These are phyloP conservation scores for Capronia coronata DNA, from an alignment of 2,329 filamentous ascomycete genomes.

Conservation along the genomic window DNA sequence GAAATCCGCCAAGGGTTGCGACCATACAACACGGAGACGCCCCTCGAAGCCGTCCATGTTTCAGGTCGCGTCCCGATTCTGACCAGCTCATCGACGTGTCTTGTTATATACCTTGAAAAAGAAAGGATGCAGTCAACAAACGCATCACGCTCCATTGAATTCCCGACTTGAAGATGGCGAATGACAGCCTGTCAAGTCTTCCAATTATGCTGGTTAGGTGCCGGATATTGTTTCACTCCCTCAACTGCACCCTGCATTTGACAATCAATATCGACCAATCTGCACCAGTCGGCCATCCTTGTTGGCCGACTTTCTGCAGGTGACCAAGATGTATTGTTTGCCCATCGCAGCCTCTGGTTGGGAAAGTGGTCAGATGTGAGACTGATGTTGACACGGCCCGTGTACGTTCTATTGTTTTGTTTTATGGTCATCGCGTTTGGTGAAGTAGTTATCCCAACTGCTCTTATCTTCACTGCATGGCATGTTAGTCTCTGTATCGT, in stretches of 20 bases:
- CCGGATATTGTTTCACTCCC: constrained; percentile 17
- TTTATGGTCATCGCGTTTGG: background rate
- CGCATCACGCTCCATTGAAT: background rate
- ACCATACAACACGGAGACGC: background rate
- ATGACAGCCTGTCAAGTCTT: constrained; percentile 13
- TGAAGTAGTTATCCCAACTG: background rate
- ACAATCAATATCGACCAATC: background rate
- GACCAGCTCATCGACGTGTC: background rate
- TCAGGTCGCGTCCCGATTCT: constrained; percentile 5
- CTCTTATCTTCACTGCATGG: background rate
- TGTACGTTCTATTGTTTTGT: constrained; percentile 8
- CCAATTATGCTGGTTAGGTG: background rate
- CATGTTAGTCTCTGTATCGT: background rate
- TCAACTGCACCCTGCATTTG: constrained; percentile 9
- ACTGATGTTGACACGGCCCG: constrained; percentile 7
- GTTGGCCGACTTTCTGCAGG: background rate
- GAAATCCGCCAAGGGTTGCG: background rate
- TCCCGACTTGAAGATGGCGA: background rate
- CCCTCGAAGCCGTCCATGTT: background rate
- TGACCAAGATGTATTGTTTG: background rate
- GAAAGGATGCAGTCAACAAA: background rate
- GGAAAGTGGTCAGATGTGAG: constrained; percentile 3
- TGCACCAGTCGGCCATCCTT: background rate
- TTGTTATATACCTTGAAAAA: background rate
- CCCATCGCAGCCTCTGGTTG: constrained; percentile 5